Evolutionary conservation across 192 early-diverging fungal species (phyloP), one percentile per base, ranked within the genome.

Genomic region (Gamsiella multidivaricata): DNA sequence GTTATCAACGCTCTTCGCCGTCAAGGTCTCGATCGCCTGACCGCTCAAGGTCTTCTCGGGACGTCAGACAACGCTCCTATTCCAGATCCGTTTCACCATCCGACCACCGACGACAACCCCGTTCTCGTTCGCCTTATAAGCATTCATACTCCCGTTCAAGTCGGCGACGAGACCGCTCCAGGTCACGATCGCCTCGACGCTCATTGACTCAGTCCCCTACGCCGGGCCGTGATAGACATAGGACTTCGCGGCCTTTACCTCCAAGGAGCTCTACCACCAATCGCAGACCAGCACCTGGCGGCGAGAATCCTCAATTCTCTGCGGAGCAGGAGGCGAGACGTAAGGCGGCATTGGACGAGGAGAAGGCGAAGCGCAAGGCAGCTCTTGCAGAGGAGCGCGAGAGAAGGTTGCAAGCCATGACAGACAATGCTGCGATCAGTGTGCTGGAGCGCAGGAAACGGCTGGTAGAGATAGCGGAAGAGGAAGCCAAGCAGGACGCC

Each of bases 361-460:
- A 71, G 9, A 37, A 62, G 22, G 65, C 42, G 15, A 43, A 55
- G n/a, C 28, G 36, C 3, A 51, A 69, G 28, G 60, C 69, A 39
- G 52, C 54, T 12, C 32, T 63, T 22, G 64, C 36, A 29, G 57
- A 63, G 29, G 71, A 76, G 43, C 31, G 60, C 7, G 63, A 61
- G 11, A 47, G 61, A 54, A 72, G 56, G 23, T 33, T 86, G 37
- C 63, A 61, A 47, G 85, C 72, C 7, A 85, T 85, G 84, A 39
- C 75, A n/a, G 65, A 66, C 1, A 61, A 85, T 80, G 84, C 84
- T 1, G 34, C 50, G 10, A 70, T 68, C 15, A 66, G 79, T 23
- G 82, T 81, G 32, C 41, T 36, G 20, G 39, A 53, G 12, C 70
- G 84, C 10, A 71, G 71, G 26, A 34, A 18, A 5, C 67, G 84